Base-by-base conservation (phyloP, 345 rosid genomes). In the Cardamine chenopodiifolia region DNA sequence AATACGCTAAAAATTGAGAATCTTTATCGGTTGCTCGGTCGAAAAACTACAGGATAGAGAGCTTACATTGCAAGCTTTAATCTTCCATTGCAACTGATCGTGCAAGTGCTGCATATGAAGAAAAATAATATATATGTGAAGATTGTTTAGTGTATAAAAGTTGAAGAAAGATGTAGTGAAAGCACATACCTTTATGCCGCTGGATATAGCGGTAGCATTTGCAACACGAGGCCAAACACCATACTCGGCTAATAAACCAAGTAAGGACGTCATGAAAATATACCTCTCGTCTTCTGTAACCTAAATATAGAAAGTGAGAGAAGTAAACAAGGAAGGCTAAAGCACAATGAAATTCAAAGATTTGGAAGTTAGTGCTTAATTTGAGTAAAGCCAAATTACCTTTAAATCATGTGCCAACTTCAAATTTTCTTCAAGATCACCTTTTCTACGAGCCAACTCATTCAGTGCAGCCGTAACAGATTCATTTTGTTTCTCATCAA, bases 401-500 rank as follows among this genome's bases (percentile, higher is more conserved):
- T 95, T 95, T 74, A 95, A 81, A 49, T 95, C 96, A 82, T 92
- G 87, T 1, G 83, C 80, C 79, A 92, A 70, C 80, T 89, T 92
- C 70, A 89, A 83, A 69, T 90, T 90, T 73, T 80, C 84, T 74
- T 95, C 99, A 63, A 95, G 89, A 75, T 86, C 90, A 39, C 88
- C 91, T 89, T 92, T 92, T 76, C 99, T 78, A 55, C 59, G 85
- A 73, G 82, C 86, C 76, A 92, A 70, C 69, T 89, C 97, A 79
- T 86, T 88, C 79, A 83, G 81, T 3, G 99, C 92, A 20, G 96
- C 86, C 22, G 86, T 83, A 44, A 89, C 78, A 28, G 88, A 86
- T 81, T 95, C 99, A 57, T 84, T 90, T 79, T 92, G 90, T 80
- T 88, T 92, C 80, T 95, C 97, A 83, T 92, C 96, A 68, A 92